Evolutionary conservation across 176 grass and related monocot species (phyloP).

Genomic region (Cenchrus americanus): DNA sequence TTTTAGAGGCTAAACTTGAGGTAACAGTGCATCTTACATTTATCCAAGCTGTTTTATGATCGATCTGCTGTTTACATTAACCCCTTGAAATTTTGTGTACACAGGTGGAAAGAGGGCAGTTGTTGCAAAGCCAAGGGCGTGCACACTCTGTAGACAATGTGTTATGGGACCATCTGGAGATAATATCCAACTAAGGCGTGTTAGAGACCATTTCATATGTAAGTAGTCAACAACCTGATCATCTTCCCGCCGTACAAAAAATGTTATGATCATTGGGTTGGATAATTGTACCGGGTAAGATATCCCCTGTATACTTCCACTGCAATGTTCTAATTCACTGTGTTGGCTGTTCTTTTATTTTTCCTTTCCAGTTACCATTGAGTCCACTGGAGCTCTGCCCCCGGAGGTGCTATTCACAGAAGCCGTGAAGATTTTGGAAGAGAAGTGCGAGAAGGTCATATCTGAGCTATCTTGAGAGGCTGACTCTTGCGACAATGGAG

Average conservation of each 20-base stretch:
- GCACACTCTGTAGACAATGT: constrained; percentile 92
- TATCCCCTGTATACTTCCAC: neutral
- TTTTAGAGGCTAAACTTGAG: constrained; percentile 14
- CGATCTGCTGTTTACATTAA: neutral
- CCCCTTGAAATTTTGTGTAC: constrained; percentile 4
- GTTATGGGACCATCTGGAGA: constrained; percentile 42
- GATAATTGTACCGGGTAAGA: neutral
- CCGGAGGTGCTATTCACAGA: constrained; percentile 80
- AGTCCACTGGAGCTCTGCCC: constrained; percentile 61
- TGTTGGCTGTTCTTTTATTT: constrained; percentile 22
- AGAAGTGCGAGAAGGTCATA: constrained; percentile 77
- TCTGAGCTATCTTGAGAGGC: constrained; percentile 64
- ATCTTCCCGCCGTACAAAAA: neutral
- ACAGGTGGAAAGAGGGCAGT: constrained; percentile 64
- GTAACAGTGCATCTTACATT: neutral
- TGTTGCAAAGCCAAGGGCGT: constrained; percentile 66
- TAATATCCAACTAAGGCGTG: constrained; percentile 61
- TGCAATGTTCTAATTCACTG: neutral
- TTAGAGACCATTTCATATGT: constrained; percentile 96
- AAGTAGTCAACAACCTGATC: constrained; percentile 39
- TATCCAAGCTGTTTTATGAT: neutral
- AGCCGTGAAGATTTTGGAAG: constrained; percentile 77
- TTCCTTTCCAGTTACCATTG: constrained; percentile 65
- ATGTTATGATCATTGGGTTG: neutral
- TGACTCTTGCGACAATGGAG: neutral